Base-by-base conservation (phyloP, 805 yeast species). In the Phaffomyces thermotolerans region DNA sequence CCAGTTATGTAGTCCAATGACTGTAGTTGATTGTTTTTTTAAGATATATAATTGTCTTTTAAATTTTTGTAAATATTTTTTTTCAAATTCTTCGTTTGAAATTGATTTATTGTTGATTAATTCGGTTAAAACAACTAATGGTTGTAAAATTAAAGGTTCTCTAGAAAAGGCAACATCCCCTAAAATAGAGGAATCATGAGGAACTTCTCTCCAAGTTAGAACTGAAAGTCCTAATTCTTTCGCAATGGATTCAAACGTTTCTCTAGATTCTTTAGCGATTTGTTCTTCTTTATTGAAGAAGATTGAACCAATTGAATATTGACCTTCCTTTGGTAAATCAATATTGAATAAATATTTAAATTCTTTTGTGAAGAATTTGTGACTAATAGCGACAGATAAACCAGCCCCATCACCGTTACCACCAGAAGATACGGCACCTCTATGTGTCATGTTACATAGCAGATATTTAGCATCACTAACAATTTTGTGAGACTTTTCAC, bases 401-500 rank as follows among this genome's bases (percentile, higher is more conserved):
- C 99, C 99, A 24, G 99, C 99, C 67, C 99, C 99, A 63, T 91
- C 99, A 66, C 99, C 99, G 63, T 91, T 96, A 20, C 97, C 95
- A 60, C 90, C 96, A 1, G 88, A 73, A 47, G 96, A 95, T 48
- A 90, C 96, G 34, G 98, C 98, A 62, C 99, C 99, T 69, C 99
- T 80, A 66, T 91, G 99, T 49, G 97, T 86, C 99, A 91, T 93
- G 69, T 93, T 91, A 71, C 98, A 90, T 43, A 91, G 78, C 57
- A 91, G 70, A 60, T 77, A 79, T 53, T 79, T 73, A 35, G 96
- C 96, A 68, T 93, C 98, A 35, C 95, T 80, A 47, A 91, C 89
- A 55, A 91, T 88, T 62, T 90, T 89, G 71, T 93, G 99, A 42
- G 95, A 82, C 24, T 80, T 76, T 27, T 72, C 62, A 45, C 97